phyloP scores from a whole-genome alignment of 139 green algal species.

The Haematococcus lacustris region DNA sequence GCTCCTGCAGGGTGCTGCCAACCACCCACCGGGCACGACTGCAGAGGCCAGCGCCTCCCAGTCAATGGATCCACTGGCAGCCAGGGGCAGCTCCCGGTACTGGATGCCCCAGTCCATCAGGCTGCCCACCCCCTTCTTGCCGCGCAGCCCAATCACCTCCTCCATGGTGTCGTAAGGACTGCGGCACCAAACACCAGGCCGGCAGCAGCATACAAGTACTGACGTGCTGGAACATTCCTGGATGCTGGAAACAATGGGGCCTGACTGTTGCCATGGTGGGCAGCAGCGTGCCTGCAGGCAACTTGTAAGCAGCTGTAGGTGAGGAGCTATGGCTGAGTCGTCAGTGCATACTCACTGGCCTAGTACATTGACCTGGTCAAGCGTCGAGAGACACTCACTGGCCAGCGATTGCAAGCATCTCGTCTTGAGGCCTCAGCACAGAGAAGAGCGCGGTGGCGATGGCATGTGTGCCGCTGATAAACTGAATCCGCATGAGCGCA shows the following conservation, averaged over 20 bases:
- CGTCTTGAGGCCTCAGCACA: conserved; percentile 79
- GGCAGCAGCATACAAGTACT: too few relatives aligned
- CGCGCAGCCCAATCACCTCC: conserved; percentile 88
- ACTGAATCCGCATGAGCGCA: conserved; percentile 79
- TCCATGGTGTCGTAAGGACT: conserved; percentile 95
- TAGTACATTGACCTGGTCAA: too few relatives aligned
- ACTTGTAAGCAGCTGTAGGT: too few relatives aligned
- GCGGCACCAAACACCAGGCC: too few relatives aligned
- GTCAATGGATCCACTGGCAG: conserved; percentile 59
- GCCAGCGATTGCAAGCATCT: conserved; percentile 80
- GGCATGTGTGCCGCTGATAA: conserved; percentile 88
- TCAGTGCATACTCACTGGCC: too few relatives aligned
- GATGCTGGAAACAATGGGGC: too few relatives aligned
- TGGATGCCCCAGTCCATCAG: conserved; percentile 80
- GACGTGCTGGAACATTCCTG: too few relatives aligned
- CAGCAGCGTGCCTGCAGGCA: too few relatives aligned
- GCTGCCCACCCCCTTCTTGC: conserved; percentile 59
- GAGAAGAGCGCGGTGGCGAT: conserved; percentile 80
- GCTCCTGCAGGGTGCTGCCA: too few relatives aligned
- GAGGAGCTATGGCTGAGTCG: too few relatives aligned
- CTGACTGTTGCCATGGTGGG: too few relatives aligned
- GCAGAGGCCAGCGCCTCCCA: conserved; percentile 55
- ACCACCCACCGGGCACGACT: conserved; percentile 49
- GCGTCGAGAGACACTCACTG: conserved; percentile 50
- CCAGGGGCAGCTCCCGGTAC: conserved; percentile 71